These are phyloP conservation scores for Leptodermis oblonga DNA, from an alignment of 257 asterid genomes.

Conservation along the genomic window DNA sequence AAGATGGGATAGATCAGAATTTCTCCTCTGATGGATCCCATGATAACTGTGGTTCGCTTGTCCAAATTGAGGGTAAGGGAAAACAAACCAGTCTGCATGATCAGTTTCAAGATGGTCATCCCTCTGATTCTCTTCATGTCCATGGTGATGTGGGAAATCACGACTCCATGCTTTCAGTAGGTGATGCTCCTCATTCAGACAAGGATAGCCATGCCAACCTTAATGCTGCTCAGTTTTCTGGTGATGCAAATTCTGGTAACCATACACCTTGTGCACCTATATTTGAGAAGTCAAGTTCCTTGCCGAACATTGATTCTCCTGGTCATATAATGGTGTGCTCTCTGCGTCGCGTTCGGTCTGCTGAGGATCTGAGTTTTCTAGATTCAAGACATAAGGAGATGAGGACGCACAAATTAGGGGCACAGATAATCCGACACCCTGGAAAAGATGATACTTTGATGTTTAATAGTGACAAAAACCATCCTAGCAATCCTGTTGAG, in stretches of 20 bases:
- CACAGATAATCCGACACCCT: constrained; percentile 25
- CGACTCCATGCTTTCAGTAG: constrained; percentile 45
- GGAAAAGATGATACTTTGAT: constrained; percentile 33
- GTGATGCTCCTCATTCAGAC: constrained; percentile 43
- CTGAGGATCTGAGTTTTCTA: constrained; percentile 53
- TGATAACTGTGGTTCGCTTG: constrained; percentile 30
- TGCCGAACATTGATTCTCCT: constrained; percentile 60
- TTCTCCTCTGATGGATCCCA: constrained; percentile 51
- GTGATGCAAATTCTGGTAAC: constrained; percentile 42
- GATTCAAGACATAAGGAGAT: constrained; percentile 40
- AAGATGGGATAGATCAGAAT: constrained; percentile 50
- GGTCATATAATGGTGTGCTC: constrained; percentile 16
- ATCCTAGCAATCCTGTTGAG: constrained; percentile 46
- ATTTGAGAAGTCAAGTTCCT: constrained; percentile 62
- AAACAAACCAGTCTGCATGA: constrained; percentile 30
- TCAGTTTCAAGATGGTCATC: constrained; percentile 45
- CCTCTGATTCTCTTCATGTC: constrained; percentile 55
- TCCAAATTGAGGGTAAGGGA: constrained; percentile 36
- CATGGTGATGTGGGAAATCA: constrained; percentile 42
- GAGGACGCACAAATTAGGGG: constrained; percentile 31
- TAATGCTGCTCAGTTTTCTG: constrained; percentile 38
- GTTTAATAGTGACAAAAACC: constrained; percentile 30
- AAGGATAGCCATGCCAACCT: constrained; percentile 37
- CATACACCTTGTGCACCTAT: constrained; percentile 31
- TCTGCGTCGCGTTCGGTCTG: constrained; percentile 52